phyloP scores from a whole-genome alignment of 257 asterid genomes.

The Knoxia roxburghii region DNA sequence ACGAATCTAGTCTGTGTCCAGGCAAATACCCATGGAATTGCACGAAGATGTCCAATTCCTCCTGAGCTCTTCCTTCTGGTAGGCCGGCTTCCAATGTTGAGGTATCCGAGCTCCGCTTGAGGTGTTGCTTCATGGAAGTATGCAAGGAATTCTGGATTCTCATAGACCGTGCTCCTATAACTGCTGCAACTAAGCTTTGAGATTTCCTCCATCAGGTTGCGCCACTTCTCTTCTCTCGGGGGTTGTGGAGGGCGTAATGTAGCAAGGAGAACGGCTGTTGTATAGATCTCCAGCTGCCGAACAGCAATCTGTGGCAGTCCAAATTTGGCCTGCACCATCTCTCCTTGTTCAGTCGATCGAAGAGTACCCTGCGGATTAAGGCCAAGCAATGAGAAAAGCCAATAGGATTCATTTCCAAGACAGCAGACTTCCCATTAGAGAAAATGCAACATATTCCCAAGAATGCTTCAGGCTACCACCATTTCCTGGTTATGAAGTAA shows the following conservation, averaged over 20 bases:
- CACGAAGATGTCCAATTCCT: conserved; percentile 79
- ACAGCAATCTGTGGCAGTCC: conserved; percentile 94
- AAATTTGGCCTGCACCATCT: conserved; percentile 98
- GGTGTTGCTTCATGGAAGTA: conserved; percentile 97
- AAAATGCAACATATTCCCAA: neutral
- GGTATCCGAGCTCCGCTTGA: conserved; percentile 86
- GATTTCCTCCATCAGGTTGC: conserved; percentile 83
- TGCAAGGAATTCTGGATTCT: conserved; percentile 74
- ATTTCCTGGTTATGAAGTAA: too few relatives aligned
- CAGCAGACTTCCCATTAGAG: neutral
- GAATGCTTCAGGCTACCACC: neutral
- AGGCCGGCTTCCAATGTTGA: conserved; percentile 98
- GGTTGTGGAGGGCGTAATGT: conserved; percentile 78
- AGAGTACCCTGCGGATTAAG: conserved; percentile 64
- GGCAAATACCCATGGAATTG: conserved; percentile 94
- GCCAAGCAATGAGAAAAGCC: neutral
- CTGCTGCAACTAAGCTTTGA: conserved; percentile 66
- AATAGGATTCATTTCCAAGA: neutral
- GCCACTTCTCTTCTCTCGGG: conserved; percentile 84
- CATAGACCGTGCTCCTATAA: conserved; percentile 75
- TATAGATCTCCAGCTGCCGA: conserved; percentile 89
- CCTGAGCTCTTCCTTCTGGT: conserved; percentile 61
- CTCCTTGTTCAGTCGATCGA: conserved; percentile 95
- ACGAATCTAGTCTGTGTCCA: conserved; percentile 97
- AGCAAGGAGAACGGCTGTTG: conserved; percentile 91